Evolutionary conservation across 2,329 filamentous ascomycete species (phyloP), one percentile per base, ranked within the genome.

Genomic region (Xylariomycetidae sp.): DNA sequence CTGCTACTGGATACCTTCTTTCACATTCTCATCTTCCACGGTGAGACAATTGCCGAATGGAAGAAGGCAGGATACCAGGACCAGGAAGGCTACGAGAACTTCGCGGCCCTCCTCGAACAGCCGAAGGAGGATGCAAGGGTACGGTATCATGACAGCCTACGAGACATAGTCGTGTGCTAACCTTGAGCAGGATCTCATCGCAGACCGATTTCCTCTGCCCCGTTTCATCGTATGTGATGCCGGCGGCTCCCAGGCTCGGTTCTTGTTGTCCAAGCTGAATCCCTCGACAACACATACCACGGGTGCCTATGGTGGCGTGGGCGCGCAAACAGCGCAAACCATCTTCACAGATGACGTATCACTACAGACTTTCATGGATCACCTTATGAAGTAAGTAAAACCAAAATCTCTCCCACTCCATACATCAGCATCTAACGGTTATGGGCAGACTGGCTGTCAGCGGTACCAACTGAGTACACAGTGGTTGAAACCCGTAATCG

Each of bases 321-420:
- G 85, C 18, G 74, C 77, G 3, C 86, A 90, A 54, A 89, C 85
- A 29, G 89, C 90, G 7, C 92, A 98, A 64, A 98, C 92, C 5
- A 98, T 98, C 52, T 98, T 98, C 67, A 98, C 92, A 1, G 92
- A 98, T 55, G 92, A 98, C 61, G 92, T 98, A 34, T 96, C 88
- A 34, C 69, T 98, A 57, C 90, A 97, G 64, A 97, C 90, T 2
- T 98, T 98, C 59, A 98, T 98, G 92, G 92, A 98, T 54, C 89
- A 97, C 66, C 70, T 98, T 59, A 98, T 98, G 92, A 98, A 98
- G 87, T 89, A 72, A 65, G 82, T 72, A 37, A 15, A n/a, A n/a
- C n/a, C n/a, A n/a, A n/a, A n/a, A n/a, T n/a, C n/a, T n/a, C n/a
- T n/a, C n/a, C n/a, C n/a, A n/a, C n/a, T n/a, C n/a, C n/a, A n/a